These are phyloP conservation scores for Venturia effusa DNA, from an alignment of 2,329 filamentous ascomycete species.

Conservation along the genomic window DNA sequence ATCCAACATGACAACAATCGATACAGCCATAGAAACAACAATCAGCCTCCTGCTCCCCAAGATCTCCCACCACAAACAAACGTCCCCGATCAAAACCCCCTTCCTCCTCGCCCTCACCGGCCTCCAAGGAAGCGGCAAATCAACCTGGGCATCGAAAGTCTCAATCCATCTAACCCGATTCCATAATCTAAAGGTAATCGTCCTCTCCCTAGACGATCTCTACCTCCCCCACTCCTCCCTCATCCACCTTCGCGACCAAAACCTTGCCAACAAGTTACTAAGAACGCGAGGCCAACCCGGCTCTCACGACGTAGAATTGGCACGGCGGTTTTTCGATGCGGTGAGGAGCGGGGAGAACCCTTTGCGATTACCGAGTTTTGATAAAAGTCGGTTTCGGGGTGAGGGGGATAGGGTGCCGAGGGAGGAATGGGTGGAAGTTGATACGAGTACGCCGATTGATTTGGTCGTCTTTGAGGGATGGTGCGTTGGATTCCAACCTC, in stretches of 20 bases:
- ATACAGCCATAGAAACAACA: not conserved
- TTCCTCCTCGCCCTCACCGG: constrained; percentile 13
- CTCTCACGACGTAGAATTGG: constrained; percentile 67
- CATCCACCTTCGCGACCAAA: constrained; percentile 47
- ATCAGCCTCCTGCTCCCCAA: not conserved
- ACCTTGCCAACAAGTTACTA: constrained; percentile 64
- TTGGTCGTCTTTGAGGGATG: constrained; percentile 82
- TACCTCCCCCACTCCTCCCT: constrained; percentile 68
- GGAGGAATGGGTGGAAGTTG: constrained; percentile 18
- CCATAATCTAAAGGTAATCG: constrained; percentile 20
- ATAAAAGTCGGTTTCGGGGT: not conserved
- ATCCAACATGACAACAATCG: not conserved
- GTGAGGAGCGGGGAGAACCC: constrained; percentile 26
- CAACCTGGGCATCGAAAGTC: constrained; percentile 9
- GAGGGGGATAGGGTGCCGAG: constrained; percentile 2
- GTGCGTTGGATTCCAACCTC: constrained; percentile 72
- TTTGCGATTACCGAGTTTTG: not conserved
- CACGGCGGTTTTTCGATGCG: constrained; percentile 32
- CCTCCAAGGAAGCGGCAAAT: constrained; percentile 14
- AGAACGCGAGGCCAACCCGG: constrained; percentile 76
- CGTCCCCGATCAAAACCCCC: not conserved
- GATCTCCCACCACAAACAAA: not conserved
- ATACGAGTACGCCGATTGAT: constrained; percentile 39
- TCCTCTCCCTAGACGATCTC: constrained; percentile 61
- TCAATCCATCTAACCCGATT: not conserved